Conservation (phyloP, 768 basidiomycete genomes). For the Russula sp. region DNA sequence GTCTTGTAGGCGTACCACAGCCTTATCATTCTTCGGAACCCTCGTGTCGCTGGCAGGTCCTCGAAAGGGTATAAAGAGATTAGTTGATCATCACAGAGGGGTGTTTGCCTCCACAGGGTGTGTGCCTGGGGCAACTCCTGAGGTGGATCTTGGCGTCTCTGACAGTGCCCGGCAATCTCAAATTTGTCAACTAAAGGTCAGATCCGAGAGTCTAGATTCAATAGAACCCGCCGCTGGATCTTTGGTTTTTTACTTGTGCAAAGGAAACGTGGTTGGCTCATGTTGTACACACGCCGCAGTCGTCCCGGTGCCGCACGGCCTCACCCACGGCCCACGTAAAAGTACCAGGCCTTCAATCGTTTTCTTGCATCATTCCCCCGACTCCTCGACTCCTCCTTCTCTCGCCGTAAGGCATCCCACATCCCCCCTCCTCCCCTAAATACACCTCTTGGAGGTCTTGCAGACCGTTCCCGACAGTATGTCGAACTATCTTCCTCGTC, state of each 20-base stretch:
- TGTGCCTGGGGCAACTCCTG: constrained; percentile 28
- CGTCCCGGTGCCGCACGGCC: constrained; percentile 34
- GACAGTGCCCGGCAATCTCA: constrained; percentile 13
- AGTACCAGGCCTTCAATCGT: constrained; percentile 31
- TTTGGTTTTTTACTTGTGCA: constrained; percentile 1
- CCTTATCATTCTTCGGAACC: neutral
- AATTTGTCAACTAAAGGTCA: constrained; percentile 20
- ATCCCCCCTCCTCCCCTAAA: constrained; percentile 8
- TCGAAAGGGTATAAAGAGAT: neutral
- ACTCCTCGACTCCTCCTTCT: constrained; percentile 32
- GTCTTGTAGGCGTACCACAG: neutral
- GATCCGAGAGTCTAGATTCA: constrained; percentile 28
- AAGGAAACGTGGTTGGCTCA: constrained; percentile 35
- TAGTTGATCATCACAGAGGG: constrained; percentile 12
- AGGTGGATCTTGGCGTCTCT: constrained; percentile 22
- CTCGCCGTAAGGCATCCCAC: constrained; percentile 24
- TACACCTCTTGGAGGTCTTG: constrained; percentile 22
- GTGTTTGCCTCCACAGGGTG: constrained; percentile 1
- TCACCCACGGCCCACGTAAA: constrained; percentile 37
- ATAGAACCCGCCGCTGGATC: constrained; percentile 16
- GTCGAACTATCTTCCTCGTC: constrained; percentile 39
- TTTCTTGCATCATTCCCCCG: constrained; percentile 34
- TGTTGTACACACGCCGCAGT: constrained; percentile 38
- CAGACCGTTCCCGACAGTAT: constrained; percentile 32
- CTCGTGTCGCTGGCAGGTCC: neutral